Percentiles rank a stretch among this genome's conserved stretches.
These are phyloP conservation scores for Dalbergia cultrata DNA, from an alignment of 306 rosid species.

Conservation along the genomic window DNA sequence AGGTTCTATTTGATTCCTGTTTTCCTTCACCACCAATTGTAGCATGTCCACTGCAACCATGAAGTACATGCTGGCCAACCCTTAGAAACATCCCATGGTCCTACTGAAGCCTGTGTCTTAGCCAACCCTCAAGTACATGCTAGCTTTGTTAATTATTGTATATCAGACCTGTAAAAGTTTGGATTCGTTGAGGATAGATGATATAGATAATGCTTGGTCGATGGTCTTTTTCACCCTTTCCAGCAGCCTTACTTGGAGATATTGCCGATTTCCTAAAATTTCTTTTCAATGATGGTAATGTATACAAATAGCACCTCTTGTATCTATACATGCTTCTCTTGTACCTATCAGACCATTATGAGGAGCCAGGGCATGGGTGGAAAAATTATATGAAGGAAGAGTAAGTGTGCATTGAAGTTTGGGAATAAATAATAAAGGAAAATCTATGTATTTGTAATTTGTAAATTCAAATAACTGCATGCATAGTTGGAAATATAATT, in stretches of 20 bases:
- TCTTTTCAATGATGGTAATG: background rate
- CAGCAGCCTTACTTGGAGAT: constrained; percentile 16
- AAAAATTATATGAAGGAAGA: background rate
- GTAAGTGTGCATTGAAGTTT: background rate
- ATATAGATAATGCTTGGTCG: constrained; percentile 18
- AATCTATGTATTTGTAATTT: background rate
- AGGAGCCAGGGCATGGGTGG: background rate
- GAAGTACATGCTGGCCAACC: too few species aligned
- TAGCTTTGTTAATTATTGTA: background rate
- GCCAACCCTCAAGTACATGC: background rate
- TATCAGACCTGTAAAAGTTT: background rate
- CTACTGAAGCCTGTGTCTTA: constrained; percentile 8
- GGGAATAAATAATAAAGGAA: constrained; percentile 20
- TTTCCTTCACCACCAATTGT: constrained; percentile 2
- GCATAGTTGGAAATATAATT: constrained; percentile 6
- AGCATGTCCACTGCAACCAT: background rate
- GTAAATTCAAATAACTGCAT: background rate
- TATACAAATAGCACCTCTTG: background rate
- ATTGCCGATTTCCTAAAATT: background rate
- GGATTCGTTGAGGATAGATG: background rate
- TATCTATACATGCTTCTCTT: constrained; percentile 10
- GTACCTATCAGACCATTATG: background rate
- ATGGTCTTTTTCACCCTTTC: background rate
- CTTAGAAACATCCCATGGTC: background rate
- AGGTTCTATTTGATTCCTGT: background rate